phyloP scores from a whole-genome alignment of 1,284 basidiomycete genomes.

The Tilletia horrida region DNA sequence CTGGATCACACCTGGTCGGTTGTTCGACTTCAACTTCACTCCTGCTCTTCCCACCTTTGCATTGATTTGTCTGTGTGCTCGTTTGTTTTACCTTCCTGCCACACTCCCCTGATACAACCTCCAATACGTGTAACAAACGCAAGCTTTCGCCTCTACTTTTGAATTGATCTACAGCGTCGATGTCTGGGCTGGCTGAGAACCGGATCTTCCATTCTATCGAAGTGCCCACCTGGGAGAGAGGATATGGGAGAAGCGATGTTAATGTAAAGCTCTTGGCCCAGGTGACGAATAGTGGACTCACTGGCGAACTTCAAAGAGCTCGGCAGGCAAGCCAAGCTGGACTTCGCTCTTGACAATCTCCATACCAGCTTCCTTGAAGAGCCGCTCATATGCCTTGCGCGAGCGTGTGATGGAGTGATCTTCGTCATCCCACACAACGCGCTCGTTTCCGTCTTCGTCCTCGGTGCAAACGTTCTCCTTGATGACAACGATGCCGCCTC shows the following conservation, averaged over 20 bases:
- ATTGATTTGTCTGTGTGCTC: neutral
- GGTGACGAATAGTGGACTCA: conserved; percentile 21
- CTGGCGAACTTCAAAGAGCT: conserved; percentile 53
- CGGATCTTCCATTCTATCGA: neutral
- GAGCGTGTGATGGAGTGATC: conserved; percentile 52
- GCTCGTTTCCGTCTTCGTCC: conserved; percentile 44
- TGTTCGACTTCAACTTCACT: too few species aligned
- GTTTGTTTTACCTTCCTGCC: neutral
- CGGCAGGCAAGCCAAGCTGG: conserved; percentile 49
- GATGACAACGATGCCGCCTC: conserved; percentile 44
- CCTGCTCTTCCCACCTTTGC: neutral
- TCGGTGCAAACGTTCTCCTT: conserved; percentile 54
- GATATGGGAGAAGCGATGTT: neutral
- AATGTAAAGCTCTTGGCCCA: neutral
- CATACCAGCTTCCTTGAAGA: conserved; percentile 48
- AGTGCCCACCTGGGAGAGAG: conserved; percentile 6
- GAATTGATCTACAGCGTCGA: too few species aligned
- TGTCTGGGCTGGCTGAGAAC: too few species aligned
- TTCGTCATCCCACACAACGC: conserved; percentile 52
- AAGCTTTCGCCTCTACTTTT: too few species aligned
- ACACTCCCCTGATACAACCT: neutral
- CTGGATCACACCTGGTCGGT: too few species aligned
- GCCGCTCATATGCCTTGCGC: conserved; percentile 46
- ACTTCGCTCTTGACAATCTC: conserved; percentile 43
- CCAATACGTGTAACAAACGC: too few species aligned